These are phyloP conservation scores for Herpetomonas tarakana DNA, from an alignment of 208 protist genomes.

Conservation along the genomic window DNA sequence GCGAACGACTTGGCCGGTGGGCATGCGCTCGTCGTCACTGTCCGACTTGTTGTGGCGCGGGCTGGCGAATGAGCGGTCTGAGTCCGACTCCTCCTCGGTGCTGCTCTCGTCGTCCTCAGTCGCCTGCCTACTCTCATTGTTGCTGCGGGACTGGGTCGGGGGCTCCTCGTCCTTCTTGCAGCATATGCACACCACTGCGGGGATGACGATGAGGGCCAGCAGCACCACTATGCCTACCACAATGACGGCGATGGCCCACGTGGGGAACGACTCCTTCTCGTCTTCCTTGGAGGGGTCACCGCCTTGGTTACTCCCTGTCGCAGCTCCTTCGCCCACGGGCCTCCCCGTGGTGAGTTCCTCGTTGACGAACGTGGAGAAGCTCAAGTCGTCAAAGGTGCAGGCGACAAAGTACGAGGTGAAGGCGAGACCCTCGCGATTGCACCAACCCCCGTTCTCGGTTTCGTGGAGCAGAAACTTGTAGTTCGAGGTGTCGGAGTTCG, in stretches of 20 bases:
- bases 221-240: background rate
- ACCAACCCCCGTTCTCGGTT: background rate
- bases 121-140: background rate
- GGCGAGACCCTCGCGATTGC: background rate
- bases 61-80: no score
- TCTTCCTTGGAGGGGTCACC: background rate
- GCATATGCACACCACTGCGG: background rate
- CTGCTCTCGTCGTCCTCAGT: background rate
- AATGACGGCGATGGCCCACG: slow-evolving; percentile 2
- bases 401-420: background rate
- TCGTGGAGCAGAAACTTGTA: background rate
- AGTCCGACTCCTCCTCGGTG: background rate
- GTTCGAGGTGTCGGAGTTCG: background rate
- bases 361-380: background rate
- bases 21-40: no score
- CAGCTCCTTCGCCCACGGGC: background rate
- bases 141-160: background rate
- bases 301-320: background rate
- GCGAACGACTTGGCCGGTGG: no score
- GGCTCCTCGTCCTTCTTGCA: background rate
- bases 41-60: no score
- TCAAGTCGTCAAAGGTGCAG: background rate
- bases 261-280: background rate
- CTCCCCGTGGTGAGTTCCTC: background rate
- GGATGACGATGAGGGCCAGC: background rate